Evolutionary conservation across 1,284 basidiomycete genomes (phyloP), one percentile per base, ranked within the genome.

Genomic region (Trichosporon sp.): DNA sequence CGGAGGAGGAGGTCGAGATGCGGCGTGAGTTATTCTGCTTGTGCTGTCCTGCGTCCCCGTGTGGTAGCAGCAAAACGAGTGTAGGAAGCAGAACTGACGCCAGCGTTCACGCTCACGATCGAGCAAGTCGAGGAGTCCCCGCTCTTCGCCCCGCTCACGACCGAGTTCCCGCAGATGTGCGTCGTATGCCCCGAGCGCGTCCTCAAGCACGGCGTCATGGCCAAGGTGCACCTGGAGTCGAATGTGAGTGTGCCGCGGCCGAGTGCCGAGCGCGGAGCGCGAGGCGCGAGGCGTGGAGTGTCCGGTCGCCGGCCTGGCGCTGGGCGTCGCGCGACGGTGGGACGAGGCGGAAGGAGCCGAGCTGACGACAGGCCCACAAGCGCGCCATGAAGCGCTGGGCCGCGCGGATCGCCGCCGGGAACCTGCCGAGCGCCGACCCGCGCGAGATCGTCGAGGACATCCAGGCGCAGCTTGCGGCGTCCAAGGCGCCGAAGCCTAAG

Each of bases 181-280:
- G 85, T 91, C 3, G 78, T 91, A 9, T 94, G 92, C 80, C 91
- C 90, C 5, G 89, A 89, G 35, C 92, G 91, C 77, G 75, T 86
- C 21, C 84, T 94, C 65, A 92, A 92, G 81, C 87, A 88, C 66
- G 71, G 77, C 13, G 85, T 85, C 65, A 89, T 91, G 88, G 84
- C 87, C 15, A 82, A 86, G 68, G 81, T 87, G 12, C 92, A 94
- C 81, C 83, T 86, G 68, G 84, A 83, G 21, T 90, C 91, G 65
- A 88, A 87, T 77, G 92, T 89, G 85, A 81, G 90, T 88, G 27
- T 29, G 44, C 2, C 11, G 15, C 18, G 34, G 34, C 6, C 34
- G 34, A 34, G 34, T 12, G 34, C 34, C 34, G 34, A 6, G 34
- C 5, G 34, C 34, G 34, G 6, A n/a, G n/a, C 34, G 34, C 12